phyloP scores from a whole-genome alignment of 805 yeast species.

The Monosporozyma solicola region DNA sequence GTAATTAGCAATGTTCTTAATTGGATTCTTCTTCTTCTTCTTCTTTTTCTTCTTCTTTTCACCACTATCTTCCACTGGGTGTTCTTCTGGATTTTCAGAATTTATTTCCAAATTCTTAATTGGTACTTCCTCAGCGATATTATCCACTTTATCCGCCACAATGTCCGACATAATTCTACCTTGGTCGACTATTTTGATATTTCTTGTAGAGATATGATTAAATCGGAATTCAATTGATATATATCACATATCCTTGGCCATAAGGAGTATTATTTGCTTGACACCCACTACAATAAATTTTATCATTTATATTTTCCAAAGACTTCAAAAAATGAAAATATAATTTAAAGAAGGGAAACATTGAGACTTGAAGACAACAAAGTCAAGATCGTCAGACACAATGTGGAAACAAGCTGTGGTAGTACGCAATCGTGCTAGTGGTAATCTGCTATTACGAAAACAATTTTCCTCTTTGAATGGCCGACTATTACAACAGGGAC shows the following conservation, averaged over 20 bases:
- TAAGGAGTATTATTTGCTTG: background rate
- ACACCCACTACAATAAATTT: background rate
- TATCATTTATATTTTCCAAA: background rate
- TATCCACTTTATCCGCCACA: background rate
- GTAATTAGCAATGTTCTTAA: constrained; percentile 54
- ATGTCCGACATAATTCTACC: background rate
- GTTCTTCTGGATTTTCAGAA: constrained; percentile 4
- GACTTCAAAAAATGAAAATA: background rate
- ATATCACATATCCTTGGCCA: too few relatives aligned
- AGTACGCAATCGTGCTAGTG: background rate
- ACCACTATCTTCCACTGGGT: constrained; percentile 1
- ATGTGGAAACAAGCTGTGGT: background rate
- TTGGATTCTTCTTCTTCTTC: constrained; percentile 44
- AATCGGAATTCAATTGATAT: too few relatives aligned
- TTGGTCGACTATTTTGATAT: background rate
- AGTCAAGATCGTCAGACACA: background rate
- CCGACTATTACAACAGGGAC: background rate
- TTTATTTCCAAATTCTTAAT: constrained; percentile 1
- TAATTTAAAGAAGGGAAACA: background rate
- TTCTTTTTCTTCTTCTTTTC: constrained; percentile 41
- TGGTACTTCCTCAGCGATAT: constrained; percentile 1
- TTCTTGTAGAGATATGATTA: background rate
- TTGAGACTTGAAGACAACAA: background rate
- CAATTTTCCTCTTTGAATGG: background rate
- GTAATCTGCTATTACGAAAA: background rate